These are phyloP conservation scores for Opeltia flavorubescens DNA, from an alignment of 495 filamentous ascomycete species.

Conservation along the genomic window DNA sequence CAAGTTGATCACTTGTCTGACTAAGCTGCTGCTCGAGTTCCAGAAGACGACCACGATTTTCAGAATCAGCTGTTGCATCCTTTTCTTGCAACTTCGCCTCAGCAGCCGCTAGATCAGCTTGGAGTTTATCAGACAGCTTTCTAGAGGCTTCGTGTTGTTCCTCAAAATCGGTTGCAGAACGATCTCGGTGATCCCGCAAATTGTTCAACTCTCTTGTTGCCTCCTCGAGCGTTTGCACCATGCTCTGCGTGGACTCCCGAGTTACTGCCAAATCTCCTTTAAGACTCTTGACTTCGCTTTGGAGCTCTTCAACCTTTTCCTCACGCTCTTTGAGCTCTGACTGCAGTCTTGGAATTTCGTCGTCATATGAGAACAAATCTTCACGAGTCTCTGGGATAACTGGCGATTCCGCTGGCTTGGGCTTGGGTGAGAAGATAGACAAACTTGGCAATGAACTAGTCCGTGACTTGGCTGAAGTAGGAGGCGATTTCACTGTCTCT, in stretches of 20 bases:
- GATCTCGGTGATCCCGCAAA: conserved; percentile 42
- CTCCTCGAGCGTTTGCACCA: conserved; percentile 47
- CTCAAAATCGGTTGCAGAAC: conserved; percentile 32
- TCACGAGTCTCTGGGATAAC: conserved; percentile 37
- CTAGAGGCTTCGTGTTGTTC: conserved; percentile 6
- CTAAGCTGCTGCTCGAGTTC: conserved; percentile 42
- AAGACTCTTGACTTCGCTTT: conserved; percentile 42
- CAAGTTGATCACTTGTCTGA: conserved; percentile 37
- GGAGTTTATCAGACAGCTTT: conserved; percentile 17
- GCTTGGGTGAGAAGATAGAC: conserved; percentile 33
- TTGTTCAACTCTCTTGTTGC: conserved; percentile 44
- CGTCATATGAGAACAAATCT: conserved; percentile 82
- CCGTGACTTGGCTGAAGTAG: conserved; percentile 13
- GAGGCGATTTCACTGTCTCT: conserved; percentile 14
- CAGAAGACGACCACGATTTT: conserved; percentile 26
- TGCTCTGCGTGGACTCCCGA: conserved; percentile 49
- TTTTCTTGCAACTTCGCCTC: conserved; percentile 21
- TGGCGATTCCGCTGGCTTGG: conserved; percentile 23
- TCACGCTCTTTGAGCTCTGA: conserved; percentile 45
- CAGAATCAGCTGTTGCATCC: conserved; percentile 27
- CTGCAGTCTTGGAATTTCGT: conserved; percentile 55
- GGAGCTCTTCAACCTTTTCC: conserved; percentile 50
- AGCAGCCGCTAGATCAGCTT: conserved; percentile 23
- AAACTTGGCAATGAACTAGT: conserved; percentile 11
- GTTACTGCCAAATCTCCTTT: conserved; percentile 39